Percentiles rank a stretch among this genome's conserved stretches.
Conservation (phyloP, 2,329 filamentous ascomycete genomes). For the Byssoonygena ceratinophila region DNA sequence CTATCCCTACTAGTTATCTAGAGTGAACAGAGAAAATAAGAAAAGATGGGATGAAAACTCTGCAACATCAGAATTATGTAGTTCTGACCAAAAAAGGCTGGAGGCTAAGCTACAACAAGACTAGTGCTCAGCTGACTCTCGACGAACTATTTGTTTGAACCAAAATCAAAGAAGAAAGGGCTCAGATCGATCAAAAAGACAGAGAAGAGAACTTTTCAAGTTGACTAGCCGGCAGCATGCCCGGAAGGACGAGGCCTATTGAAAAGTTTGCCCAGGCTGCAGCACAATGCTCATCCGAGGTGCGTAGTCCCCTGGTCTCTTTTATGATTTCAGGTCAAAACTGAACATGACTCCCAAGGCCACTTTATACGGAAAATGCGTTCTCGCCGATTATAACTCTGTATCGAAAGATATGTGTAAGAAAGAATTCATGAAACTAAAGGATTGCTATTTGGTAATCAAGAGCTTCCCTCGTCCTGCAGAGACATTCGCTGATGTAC, state of each 20-base stretch:
- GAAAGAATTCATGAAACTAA: slow-evolving; percentile 72
- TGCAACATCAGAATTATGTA: too few species aligned
- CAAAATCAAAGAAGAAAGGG: too few species aligned
- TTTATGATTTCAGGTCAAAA: neutral
- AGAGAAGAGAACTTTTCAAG: neutral
- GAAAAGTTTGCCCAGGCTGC: slow-evolving; percentile 58
- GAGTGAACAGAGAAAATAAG: too few species aligned
- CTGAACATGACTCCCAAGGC: slow-evolving; percentile 45
- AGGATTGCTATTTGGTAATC: slow-evolving; percentile 73
- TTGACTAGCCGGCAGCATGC: slow-evolving; percentile 27
- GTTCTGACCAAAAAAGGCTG: too few species aligned
- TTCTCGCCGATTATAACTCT: slow-evolving; percentile 79
- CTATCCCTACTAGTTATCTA: too few species aligned
- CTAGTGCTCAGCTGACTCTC: too few species aligned
- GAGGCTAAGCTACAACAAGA: too few species aligned
- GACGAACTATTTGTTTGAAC: too few species aligned
- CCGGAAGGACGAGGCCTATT: slow-evolving; percentile 50
- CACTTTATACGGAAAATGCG: slow-evolving; percentile 78
- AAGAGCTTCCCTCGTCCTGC: neutral
- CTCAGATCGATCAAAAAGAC: neutral
- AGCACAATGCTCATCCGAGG: slow-evolving; percentile 56
- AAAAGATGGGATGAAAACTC: too few species aligned
- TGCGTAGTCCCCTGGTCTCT: slow-evolving; percentile 26
- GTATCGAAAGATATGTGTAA: slow-evolving; percentile 84
- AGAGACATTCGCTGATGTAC: neutral